Evolutionary conservation across 2,329 filamentous ascomycete species (phyloP).

Genomic region (Stemphylium beticola): DNA sequence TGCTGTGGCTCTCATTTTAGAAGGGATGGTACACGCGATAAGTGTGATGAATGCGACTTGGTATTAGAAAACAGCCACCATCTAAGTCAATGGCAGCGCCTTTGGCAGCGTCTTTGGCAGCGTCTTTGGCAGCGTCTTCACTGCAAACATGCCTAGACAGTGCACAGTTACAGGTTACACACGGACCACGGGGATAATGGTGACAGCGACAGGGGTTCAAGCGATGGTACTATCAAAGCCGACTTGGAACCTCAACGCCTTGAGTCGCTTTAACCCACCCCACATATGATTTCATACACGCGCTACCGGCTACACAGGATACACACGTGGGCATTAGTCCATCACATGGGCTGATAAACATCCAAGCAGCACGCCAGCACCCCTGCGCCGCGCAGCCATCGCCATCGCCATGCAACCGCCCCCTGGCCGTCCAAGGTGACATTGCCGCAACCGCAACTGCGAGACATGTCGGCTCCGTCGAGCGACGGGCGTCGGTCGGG

Average conservation of each 20-base stretch:
- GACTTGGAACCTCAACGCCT: not conserved
- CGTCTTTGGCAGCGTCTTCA: no score
- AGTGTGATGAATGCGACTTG: no score
- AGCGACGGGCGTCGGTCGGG: constrained; percentile 43
- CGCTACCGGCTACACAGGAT: not conserved
- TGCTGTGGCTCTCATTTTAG: no score
- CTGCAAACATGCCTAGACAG: no score
- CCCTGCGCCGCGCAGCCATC: constrained; percentile 21
- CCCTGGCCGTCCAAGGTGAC: constrained; percentile 33
- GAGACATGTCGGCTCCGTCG: constrained; percentile 41
- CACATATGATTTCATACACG: constrained; percentile 10
- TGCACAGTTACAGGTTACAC: no score
- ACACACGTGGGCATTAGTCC: not conserved
- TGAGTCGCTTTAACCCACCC: constrained; percentile 2
- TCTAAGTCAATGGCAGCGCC: no score
- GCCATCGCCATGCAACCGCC: constrained; percentile 35
- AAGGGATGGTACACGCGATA: no score
- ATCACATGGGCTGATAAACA: constrained; percentile 3
- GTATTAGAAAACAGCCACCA: no score
- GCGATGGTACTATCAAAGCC: not conserved
- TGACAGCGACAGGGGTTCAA: constrained; percentile 5
- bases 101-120: no score
- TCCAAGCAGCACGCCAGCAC: not conserved
- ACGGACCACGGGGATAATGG: no score
- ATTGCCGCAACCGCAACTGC: constrained; percentile 19